Percentiles rank a stretch among this genome's conserved stretches.
Conservation (phyloP, 2,329 filamentous ascomycete genomes). For the Sporothrix dimorphospora region DNA sequence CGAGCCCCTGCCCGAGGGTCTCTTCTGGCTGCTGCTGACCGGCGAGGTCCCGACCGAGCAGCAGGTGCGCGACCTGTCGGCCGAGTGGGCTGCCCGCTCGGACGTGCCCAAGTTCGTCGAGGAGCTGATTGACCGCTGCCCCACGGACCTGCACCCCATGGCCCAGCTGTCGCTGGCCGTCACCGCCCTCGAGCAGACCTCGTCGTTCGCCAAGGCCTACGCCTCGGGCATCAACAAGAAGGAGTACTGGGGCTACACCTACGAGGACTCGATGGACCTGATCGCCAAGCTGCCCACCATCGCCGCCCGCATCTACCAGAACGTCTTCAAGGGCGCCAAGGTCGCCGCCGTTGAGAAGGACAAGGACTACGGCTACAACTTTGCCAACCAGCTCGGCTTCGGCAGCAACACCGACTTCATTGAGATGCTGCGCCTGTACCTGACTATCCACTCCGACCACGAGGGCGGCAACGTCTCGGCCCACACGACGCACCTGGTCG, state of each 20-base stretch:
- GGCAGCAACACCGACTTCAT: slow-evolving; percentile 94
- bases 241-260: slow-evolving; percentile 99
- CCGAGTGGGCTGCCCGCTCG: slow-evolving; percentile 97
- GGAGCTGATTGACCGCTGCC: slow-evolving; percentile 99
- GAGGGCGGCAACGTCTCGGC: slow-evolving; percentile 99
- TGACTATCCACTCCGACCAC: slow-evolving; percentile 99
- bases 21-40: slow-evolving; percentile 99
- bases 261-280: slow-evolving; percentile 99
- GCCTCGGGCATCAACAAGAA: slow-evolving; percentile 99
- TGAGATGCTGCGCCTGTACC: slow-evolving; percentile 97
- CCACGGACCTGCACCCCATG: slow-evolving; percentile 98
- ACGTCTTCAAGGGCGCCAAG: slow-evolving; percentile 99
- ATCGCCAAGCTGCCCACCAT: slow-evolving; percentile 99
- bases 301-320: slow-evolving; percentile 98
- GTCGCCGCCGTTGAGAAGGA: slow-evolving; percentile 94
- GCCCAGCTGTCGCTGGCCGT: slow-evolving; percentile 98
- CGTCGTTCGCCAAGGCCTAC: slow-evolving; percentile 96
- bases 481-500: slow-evolving; percentile 98
- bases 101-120: slow-evolving; percentile 97
- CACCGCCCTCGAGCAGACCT: slow-evolving; percentile 97
- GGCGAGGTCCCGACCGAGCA: slow-evolving; percentile 97
- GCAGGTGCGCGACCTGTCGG: slow-evolving; percentile 96
- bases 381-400: slow-evolving; percentile 98
- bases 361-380: slow-evolving; percentile 99
- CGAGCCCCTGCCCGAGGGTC: slow-evolving; percentile 97